Evolutionary conservation across 352 stramenopile genomes (phyloP).

Genomic region (Stramenopiles sp.): DNA sequence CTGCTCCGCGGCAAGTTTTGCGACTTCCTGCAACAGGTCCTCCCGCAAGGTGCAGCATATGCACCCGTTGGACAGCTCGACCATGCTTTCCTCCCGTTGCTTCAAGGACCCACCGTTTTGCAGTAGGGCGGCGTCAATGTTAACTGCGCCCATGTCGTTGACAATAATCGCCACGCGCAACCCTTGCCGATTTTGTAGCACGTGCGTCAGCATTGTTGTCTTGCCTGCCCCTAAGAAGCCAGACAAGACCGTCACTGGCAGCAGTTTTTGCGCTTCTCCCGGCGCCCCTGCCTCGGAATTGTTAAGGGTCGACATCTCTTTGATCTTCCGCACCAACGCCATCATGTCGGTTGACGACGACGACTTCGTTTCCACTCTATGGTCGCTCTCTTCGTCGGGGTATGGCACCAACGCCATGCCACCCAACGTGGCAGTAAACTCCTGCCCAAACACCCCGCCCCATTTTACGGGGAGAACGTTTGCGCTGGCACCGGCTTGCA

Average conservation of each 20-base stretch:
- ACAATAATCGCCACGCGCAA: conserved; percentile 57
- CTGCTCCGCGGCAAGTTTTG: conserved; percentile 35
- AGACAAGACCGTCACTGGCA: conserved; percentile 73
- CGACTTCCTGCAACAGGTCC: conserved; percentile 55
- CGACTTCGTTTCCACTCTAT: not conserved
- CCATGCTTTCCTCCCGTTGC: conserved; percentile 55
- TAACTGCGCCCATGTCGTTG: conserved; percentile 68
- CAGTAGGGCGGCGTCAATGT: conserved; percentile 57
- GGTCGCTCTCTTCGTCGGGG: not conserved
- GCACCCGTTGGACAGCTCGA: conserved; percentile 60
- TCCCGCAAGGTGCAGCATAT: conserved; percentile 68
- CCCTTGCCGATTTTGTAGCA: conserved; percentile 54
- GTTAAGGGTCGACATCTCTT: no score
- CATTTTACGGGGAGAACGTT: not conserved
- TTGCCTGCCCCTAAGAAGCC: conserved; percentile 83
- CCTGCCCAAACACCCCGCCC: not conserved
- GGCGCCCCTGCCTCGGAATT: not conserved
- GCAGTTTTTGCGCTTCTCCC: conserved; percentile 14
- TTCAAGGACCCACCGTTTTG: conserved; percentile 27
- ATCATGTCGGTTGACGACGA: not conserved
- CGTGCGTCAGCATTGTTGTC: conserved; percentile 70
- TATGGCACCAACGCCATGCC: not conserved
- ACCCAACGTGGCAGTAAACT: not conserved
- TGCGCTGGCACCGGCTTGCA: not conserved
- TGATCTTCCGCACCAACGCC: not conserved